Conservation (phyloP, 2,329 filamentous ascomycete genomes). For the Beauveria pseudobassiana region DNA sequence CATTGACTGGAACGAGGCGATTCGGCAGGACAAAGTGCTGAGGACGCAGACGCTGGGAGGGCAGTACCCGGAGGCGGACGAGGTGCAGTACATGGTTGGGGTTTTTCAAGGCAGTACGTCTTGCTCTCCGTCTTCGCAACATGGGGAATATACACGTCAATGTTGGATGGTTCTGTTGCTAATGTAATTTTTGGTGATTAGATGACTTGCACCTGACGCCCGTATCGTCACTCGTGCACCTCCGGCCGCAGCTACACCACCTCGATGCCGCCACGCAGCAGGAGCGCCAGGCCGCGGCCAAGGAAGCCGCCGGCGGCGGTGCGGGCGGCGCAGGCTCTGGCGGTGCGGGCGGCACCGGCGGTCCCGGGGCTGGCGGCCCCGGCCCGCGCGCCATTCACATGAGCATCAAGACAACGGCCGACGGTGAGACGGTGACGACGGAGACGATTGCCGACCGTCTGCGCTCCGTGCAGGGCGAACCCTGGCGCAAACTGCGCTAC, state of each 20-base stretch:
- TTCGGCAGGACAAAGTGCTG: slow-evolving; percentile 64
- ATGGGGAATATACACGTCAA: no score
- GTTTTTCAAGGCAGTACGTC: slow-evolving; percentile 74
- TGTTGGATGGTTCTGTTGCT: not conserved
- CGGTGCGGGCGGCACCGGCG: slow-evolving; percentile 23
- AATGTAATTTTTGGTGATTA: slow-evolving; percentile 25
- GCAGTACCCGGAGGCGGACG: slow-evolving; percentile 60
- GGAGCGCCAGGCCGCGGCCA: slow-evolving; percentile 39
- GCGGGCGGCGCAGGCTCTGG: slow-evolving; percentile 17
- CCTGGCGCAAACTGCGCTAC: slow-evolving; percentile 74
- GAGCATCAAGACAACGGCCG: slow-evolving; percentile 70
- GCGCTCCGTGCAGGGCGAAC: slow-evolving; percentile 69
- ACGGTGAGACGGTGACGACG: slow-evolving; percentile 56
- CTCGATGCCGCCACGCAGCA: slow-evolving; percentile 77
- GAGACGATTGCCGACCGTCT: slow-evolving; percentile 71
- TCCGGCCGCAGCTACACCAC: slow-evolving; percentile 89
- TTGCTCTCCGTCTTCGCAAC: not conserved
- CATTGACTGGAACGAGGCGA: slow-evolving; percentile 57
- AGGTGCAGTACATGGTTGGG: slow-evolving; percentile 83
- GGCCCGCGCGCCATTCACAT: slow-evolving; percentile 76
- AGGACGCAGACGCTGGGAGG: slow-evolving; percentile 80
- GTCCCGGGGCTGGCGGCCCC: slow-evolving; percentile 23
- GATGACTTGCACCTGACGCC: slow-evolving; percentile 83
- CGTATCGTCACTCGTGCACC: slow-evolving; percentile 73
- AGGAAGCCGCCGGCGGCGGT: slow-evolving; percentile 24